Percentiles rank a stretch among this genome's conserved stretches.
phyloP scores from a whole-genome alignment of 2,329 filamentous ascomycete genomes.

The Ophiocordyceps polyrhachis-furcata region DNA sequence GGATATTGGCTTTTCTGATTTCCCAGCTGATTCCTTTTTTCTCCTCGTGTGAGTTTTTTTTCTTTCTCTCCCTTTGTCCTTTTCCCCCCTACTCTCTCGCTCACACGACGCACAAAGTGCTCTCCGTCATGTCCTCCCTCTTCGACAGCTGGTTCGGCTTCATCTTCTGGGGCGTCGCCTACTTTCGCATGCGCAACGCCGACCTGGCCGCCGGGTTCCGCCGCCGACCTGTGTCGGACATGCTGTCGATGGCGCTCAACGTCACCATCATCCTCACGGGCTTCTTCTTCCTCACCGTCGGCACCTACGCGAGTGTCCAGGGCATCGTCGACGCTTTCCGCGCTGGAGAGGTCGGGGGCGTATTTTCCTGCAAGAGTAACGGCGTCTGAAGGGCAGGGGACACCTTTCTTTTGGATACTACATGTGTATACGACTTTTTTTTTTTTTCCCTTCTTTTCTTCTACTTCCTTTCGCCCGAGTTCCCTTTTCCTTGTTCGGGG shows the following conservation, averaged over 20 bases:
- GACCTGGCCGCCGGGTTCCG: conserved; percentile 35
- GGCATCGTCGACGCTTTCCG: conserved; percentile 58
- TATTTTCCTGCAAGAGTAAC: conserved; percentile 58
- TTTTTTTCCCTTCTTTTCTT: not conserved
- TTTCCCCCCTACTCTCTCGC: fast-evolving
- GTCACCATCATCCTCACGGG: conserved; percentile 54
- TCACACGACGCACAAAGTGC: conserved; percentile 19
- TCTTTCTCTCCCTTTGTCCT: not conserved
- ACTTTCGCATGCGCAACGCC: conserved; percentile 54
- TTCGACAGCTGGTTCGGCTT: conserved; percentile 92
- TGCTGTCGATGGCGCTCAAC: conserved; percentile 46
- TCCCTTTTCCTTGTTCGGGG: not conserved
- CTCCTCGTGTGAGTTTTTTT: conserved; percentile 38
- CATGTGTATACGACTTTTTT: not conserved
- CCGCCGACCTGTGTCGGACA: conserved; percentile 29
- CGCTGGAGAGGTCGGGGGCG: conserved; percentile 42
- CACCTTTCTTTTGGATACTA: not conserved
- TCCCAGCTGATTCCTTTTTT: conserved; percentile 91
- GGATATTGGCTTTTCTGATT: conserved; percentile 83
- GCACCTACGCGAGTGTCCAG: conserved; percentile 64
- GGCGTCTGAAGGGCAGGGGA: conserved; percentile 26
- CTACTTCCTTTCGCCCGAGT: not conserved
- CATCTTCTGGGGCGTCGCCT: conserved; percentile 82
- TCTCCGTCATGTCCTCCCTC: conserved; percentile 66
- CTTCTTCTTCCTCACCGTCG: conserved; percentile 61